Base-by-base conservation (phyloP, 1,139 yeast genomes). In the Saccharomycopsis hybrid region DNA sequence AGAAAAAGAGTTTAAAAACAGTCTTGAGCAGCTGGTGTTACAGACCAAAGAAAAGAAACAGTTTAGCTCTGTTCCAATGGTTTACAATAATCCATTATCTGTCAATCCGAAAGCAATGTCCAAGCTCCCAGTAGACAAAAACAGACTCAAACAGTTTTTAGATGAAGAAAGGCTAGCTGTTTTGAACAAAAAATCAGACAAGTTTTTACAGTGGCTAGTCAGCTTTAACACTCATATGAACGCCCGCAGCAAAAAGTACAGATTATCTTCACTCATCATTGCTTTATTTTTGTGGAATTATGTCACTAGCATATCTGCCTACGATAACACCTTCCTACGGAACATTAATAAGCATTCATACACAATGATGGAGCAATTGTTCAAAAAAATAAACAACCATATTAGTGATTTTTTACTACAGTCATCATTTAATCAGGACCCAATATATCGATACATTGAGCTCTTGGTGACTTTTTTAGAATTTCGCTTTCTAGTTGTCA, bases 161-260 rank as follows among this genome's bases (percentile, higher is more conserved):
- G 35, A 7, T 31, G 11, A 31, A 7, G 35, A 31, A 11, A 31
- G 35, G 11, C 35, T 31, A 7, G 7, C 11, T 11, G 11, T 31
- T n/a, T 35, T 9, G 25, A 38, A 41, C 9, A 45, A 41, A 28
- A 39, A 30, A 11, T n/a, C 39, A n/a, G 33, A n/a, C 27, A 28
- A 41, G 40, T 47, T 47, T 24, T 27, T 31, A 13, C 37, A 31
- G 42, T 47, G 41, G 49, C 42, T 32, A 18, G 46, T 36, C 11
- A 47, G 13, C 3, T 47, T 40, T 39, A 33, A 33, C n/a, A 32
- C 28, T 25, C 35, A 32, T 32, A 8, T 11, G 11, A 32, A 11
- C 11, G 11, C 8, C 8, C 9, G 39, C 18, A 47, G 13, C 11
- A 13, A 35, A 24, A 13, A 13, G 13, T 33, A 11, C 27, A 27